Evolutionary conservation across 2,329 filamentous ascomycete genomes (phyloP).

Genomic region (Xylaria sp.): DNA sequence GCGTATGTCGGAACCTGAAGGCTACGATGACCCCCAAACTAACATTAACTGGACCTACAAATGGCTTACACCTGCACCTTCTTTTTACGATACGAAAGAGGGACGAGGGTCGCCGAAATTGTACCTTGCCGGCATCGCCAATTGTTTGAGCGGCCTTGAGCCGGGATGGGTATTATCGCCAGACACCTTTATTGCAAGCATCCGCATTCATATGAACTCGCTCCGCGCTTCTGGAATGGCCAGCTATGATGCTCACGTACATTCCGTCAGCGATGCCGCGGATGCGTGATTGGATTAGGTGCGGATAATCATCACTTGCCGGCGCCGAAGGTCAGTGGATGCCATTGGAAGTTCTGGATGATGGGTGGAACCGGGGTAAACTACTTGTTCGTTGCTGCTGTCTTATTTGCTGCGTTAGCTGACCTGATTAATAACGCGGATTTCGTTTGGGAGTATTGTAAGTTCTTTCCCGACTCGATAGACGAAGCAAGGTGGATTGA

Average conservation of each 20-base stretch:
- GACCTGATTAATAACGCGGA: slow-evolving; percentile 7
- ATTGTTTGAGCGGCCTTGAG: no score
- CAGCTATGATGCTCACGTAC: slow-evolving; percentile 29
- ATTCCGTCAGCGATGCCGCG: slow-evolving; percentile 15
- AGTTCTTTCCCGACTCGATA: slow-evolving; percentile 19
- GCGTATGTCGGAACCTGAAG: slow-evolving; percentile 22
- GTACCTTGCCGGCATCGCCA: no score
- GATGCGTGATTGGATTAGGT: slow-evolving; percentile 30
- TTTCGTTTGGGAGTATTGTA: slow-evolving; percentile 29
- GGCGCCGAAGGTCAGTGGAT: slow-evolving; percentile 15
- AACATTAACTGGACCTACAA: slow-evolving; percentile 15
- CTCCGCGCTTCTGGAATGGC: slow-evolving; percentile 32
- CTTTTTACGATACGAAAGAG: not conserved
- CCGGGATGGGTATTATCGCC: not conserved
- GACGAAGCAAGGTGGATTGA: not conserved
- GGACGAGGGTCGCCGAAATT: no score
- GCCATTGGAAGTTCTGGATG: slow-evolving; percentile 27
- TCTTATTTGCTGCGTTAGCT: slow-evolving; percentile 12
- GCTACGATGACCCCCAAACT: slow-evolving; percentile 27
- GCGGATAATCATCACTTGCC: slow-evolving; percentile 27
- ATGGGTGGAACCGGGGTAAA: slow-evolving; percentile 26
- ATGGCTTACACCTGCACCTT: slow-evolving; percentile 28
- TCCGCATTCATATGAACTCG: slow-evolving; percentile 25
- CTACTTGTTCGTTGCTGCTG: slow-evolving; percentile 15
- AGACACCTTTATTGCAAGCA: slow-evolving; percentile 19